These are phyloP conservation scores for Trypanosoma brucei DNA, from an alignment of 208 protist species.

Conservation along the genomic window DNA sequence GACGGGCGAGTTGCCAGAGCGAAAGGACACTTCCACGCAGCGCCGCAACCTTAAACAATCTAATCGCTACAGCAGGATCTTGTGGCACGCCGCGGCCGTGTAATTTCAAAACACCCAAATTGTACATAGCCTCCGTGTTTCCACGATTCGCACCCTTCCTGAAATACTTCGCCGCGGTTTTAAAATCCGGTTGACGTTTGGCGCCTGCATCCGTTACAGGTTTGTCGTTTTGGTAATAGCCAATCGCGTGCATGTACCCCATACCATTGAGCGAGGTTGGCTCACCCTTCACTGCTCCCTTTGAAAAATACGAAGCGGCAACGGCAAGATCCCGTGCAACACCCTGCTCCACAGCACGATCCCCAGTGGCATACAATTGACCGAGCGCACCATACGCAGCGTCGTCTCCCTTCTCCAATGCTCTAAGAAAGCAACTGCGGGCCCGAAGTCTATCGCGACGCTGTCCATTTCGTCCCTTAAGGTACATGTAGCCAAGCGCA, in stretches of 20 bases:
- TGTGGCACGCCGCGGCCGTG: slow-evolving; percentile 51
- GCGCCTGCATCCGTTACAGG: slow-evolving; percentile 7
- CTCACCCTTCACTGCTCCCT: slow-evolving; percentile 42
- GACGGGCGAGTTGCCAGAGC: slow-evolving; percentile 66
- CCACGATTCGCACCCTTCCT: slow-evolving; percentile 12
- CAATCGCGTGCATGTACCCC: slow-evolving; percentile 78
- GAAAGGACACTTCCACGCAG: slow-evolving; percentile 52
- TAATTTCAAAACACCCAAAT: slow-evolving; percentile 70
- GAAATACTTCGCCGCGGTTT: slow-evolving; percentile 50
- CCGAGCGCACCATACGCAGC: slow-evolving; percentile 56
- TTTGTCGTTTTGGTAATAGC: slow-evolving; percentile 42
- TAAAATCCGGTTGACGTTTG: slow-evolving; percentile 35
- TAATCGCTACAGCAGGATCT: slow-evolving; percentile 27
- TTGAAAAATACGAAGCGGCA: slow-evolving; percentile 57
- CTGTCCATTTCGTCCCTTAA: slow-evolving; percentile 44
- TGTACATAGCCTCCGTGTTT: slow-evolving; percentile 62
- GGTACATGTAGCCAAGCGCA: slow-evolving; percentile 50
- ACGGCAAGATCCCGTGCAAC: slow-evolving; percentile 42
- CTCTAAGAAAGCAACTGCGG: slow-evolving; percentile 36
- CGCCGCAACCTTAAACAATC: slow-evolving; percentile 36
- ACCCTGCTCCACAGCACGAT: slow-evolving; percentile 27
- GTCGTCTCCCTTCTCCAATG: slow-evolving; percentile 25
- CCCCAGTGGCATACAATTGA: slow-evolving; percentile 63
- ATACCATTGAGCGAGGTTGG: slow-evolving; percentile 68
- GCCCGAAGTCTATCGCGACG: slow-evolving; percentile 41